These are phyloP conservation scores for Astrothelium macrocarpum DNA, from an alignment of 495 filamentous ascomycete genomes.

Conservation along the genomic window DNA sequence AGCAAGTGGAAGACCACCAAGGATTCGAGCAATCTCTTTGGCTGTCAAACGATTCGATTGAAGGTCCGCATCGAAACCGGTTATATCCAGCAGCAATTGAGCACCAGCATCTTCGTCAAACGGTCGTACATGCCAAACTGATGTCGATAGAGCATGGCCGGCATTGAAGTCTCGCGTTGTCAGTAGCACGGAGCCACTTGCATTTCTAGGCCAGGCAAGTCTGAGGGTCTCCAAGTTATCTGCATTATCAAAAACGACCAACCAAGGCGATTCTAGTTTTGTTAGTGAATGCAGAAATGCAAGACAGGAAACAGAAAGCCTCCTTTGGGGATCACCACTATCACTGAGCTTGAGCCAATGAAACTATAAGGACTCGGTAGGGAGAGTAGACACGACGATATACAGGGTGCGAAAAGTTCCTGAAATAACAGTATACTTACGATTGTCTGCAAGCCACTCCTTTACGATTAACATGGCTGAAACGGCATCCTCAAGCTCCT, in stretches of 20 bases:
- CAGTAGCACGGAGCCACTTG: slow-evolving; percentile 15
- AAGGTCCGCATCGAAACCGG: slow-evolving; percentile 13
- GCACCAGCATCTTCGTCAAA: slow-evolving; percentile 14
- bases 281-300: background rate
- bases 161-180: slow-evolving; percentile 18
- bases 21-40: slow-evolving; percentile 13
- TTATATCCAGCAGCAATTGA: slow-evolving; percentile 13
- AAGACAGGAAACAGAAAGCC: too few relatives aligned
- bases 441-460: slow-evolving; percentile 15
- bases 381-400: too few relatives aligned
- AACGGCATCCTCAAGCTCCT: slow-evolving; percentile 16
- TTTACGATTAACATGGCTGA: slow-evolving; percentile 16
- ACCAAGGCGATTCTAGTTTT: background rate
- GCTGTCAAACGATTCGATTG: slow-evolving; percentile 1
- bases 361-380: too few relatives aligned
- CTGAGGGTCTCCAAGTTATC: slow-evolving; percentile 16
- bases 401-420: too few relatives aligned
- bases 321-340: too few relatives aligned
- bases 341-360: too few relatives aligned
- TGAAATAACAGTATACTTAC: too few relatives aligned
- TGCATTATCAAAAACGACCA: slow-evolving; percentile 22
- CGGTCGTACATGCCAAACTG: slow-evolving; percentile 12
- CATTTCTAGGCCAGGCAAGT: slow-evolving; percentile 16
- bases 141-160: slow-evolving; percentile 12
- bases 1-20: slow-evolving; percentile 25